phyloP scores from a whole-genome alignment of 1,139 yeast species.

The Yamadazyma spencermartinsiae region DNA sequence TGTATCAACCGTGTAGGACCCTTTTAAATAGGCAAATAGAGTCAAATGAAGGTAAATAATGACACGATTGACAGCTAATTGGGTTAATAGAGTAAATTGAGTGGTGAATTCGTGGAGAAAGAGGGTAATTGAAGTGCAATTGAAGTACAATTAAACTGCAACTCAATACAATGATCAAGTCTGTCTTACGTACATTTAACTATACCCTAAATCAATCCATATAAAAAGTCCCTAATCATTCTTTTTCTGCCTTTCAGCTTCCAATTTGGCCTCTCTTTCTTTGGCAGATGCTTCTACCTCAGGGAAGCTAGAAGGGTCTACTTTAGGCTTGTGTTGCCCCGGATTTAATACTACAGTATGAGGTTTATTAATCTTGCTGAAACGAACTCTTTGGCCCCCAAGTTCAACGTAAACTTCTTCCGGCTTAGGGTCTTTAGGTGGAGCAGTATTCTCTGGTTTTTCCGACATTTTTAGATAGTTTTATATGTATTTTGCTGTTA shows the following conservation, averaged over 20 bases:
- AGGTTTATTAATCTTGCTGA: conserved; percentile 39
- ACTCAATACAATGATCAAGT: no score
- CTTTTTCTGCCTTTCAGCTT: conserved; percentile 9
- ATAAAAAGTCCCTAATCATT: conserved; percentile 2
- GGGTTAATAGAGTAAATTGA: no score
- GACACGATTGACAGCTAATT: no score
- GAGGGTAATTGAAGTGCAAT: no score
- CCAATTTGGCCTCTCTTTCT: conserved; percentile 23
- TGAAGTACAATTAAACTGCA: no score
- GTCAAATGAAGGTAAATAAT: no score
- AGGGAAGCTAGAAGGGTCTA: conserved; percentile 25
- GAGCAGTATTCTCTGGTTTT: conserved; percentile 1
- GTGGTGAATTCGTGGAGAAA: no score
- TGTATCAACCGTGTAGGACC: no score
- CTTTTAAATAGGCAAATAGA: no score
- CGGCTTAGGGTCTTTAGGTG: conserved; percentile 12
- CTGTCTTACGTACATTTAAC: no score
- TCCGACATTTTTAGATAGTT: conserved; percentile 5
- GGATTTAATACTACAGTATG: conserved; percentile 41
- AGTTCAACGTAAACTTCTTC: conserved; percentile 33
- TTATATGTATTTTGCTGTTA: no score
- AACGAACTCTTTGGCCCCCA: conserved; percentile 41
- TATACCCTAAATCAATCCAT: background rate
- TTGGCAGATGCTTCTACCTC: conserved; percentile 31
- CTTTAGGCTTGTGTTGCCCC: conserved; percentile 25